Conservation (phyloP, 1,284 basidiomycete species). For the Boletus hoseneyae region DNA sequence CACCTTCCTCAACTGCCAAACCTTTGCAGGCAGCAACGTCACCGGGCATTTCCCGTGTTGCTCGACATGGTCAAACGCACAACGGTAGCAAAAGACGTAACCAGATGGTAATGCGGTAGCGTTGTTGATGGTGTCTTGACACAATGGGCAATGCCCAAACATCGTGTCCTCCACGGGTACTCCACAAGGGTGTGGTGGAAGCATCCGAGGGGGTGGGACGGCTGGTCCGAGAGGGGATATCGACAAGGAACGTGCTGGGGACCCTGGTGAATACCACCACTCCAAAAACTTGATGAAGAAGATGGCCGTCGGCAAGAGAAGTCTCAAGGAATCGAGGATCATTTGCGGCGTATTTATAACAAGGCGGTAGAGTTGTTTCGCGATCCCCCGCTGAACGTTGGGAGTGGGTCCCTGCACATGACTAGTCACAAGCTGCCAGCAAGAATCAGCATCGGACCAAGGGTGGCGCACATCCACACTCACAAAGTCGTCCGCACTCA, state of each 20-base stretch:
- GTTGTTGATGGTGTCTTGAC: constrained; percentile 74
- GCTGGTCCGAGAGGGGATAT: constrained; percentile 60
- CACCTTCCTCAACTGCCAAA: constrained; percentile 87
- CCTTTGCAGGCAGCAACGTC: constrained; percentile 69
- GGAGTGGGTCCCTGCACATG: constrained; percentile 34
- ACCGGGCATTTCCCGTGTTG: constrained; percentile 82
- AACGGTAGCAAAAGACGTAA: constrained; percentile 96
- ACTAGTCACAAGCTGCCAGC: constrained; percentile 42
- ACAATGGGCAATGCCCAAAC: constrained; percentile 86
- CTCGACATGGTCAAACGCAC: constrained; percentile 83
- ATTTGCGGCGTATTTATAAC: constrained; percentile 56
- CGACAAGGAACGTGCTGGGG: constrained; percentile 71
- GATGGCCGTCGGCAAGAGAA: constrained; percentile 88
- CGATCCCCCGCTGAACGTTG: constrained; percentile 35
- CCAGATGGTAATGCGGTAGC: constrained; percentile 90
- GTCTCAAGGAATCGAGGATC: constrained; percentile 72
- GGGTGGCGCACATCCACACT: constrained; percentile 26
- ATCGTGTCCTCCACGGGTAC: constrained; percentile 54
- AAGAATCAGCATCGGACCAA: constrained; percentile 4
- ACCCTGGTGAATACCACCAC: constrained; percentile 98
- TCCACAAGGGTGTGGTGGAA: constrained; percentile 69
- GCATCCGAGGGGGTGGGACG: constrained; percentile 72
- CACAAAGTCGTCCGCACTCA: constrained; percentile 75
- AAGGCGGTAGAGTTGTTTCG: constrained; percentile 43
- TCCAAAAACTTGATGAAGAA: constrained; percentile 97